phyloP scores from a whole-genome alignment of 2,329 filamentous ascomycete species.

The Aureobasidium sp. region DNA sequence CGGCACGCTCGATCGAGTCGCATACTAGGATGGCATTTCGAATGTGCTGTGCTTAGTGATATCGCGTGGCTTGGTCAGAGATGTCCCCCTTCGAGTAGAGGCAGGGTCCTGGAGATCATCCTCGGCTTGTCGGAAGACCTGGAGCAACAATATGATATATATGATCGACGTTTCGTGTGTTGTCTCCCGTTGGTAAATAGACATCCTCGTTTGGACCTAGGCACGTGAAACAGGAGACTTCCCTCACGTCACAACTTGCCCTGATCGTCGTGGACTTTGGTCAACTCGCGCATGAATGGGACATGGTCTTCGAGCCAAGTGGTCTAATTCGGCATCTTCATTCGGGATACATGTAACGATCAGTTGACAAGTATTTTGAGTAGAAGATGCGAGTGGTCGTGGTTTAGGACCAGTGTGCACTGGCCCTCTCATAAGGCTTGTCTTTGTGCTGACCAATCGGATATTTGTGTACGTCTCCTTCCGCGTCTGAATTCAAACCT shows the following conservation, averaged over 20 bases:
- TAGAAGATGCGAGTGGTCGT: background rate
- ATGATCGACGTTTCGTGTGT: background rate
- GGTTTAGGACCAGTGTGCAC: constrained; percentile 1
- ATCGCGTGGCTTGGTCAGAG: background rate
- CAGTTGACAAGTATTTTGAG: background rate
- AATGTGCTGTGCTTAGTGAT: background rate
- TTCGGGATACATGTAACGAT: background rate
- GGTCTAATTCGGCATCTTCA: background rate
- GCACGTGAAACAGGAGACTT: constrained; percentile 7
- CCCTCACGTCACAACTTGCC: constrained; percentile 4
- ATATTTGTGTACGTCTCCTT: background rate
- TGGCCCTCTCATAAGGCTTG: constrained; percentile 5
- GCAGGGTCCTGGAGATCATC: background rate
- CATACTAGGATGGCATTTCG: background rate
- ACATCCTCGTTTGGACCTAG: constrained; percentile 6
- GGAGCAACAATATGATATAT: background rate
- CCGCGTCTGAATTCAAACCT: constrained; percentile 6
- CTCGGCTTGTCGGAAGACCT: background rate
- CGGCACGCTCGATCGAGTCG: background rate
- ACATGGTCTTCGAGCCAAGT: background rate
- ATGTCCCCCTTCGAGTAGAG: background rate
- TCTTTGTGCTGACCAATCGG: background rate
- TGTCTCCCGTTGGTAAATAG: background rate
- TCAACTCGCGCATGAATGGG: background rate
- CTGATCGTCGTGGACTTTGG: background rate